These are phyloP conservation scores for Pythium biforme DNA, from an alignment of 352 stramenopile genomes.

Conservation along the genomic window DNA sequence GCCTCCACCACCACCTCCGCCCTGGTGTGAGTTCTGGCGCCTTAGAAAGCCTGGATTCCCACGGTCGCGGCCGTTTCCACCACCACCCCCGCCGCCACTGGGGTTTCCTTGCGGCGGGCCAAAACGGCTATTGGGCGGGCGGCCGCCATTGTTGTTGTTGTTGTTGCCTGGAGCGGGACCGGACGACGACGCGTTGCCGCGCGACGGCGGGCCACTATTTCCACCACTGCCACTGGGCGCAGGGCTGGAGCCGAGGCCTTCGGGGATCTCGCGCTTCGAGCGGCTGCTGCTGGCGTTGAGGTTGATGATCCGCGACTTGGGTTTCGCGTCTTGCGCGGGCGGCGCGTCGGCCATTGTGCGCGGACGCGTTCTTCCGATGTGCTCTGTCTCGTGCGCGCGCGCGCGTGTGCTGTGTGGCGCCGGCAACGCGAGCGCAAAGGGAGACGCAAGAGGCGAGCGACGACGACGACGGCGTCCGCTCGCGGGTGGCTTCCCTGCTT, in stretches of 20 bases:
- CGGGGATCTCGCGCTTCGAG: slow-evolving; percentile 31
- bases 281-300: slow-evolving; percentile 32
- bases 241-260: slow-evolving; percentile 16
- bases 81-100: slow-evolving; percentile 24
- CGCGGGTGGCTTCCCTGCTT: too few relatives aligned
- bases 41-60: slow-evolving; percentile 33
- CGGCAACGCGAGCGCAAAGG: not conserved
- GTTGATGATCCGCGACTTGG: slow-evolving; percentile 45
- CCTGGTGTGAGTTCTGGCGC: slow-evolving; percentile 27
- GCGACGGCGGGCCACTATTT: not conserved
- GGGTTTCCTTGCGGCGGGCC: slow-evolving; percentile 11
- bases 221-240: slow-evolving; percentile 7
- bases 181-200: slow-evolving; percentile 2
- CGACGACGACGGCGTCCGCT: too few relatives aligned
- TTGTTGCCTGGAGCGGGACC: slow-evolving; percentile 11
- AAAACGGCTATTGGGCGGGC: slow-evolving; percentile 7
- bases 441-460: too few relatives aligned
- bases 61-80: slow-evolving; percentile 22
- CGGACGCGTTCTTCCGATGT: too few relatives aligned
- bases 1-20: too few relatives aligned
- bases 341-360: slow-evolving; percentile 21
- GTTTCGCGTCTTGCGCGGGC: slow-evolving; percentile 16
- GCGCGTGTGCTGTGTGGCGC: not conserved
- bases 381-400: not conserved
- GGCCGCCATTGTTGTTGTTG: slow-evolving; percentile 1